These are phyloP conservation scores for Daucus carota DNA, from an alignment of 129 eudicot species.

Conservation along the genomic window DH1_v3.0 NC_030387.2:36485001-36485500, in stretches of 20 bases:
- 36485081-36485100: constrained; percentile 73
- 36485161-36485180: background rate
- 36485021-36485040: constrained; percentile 50
- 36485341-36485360: background rate
- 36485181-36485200: background rate
- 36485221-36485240: constrained; percentile 15
- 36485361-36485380: background rate
- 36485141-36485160: constrained; percentile 45
- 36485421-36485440: background rate
- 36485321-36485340: background rate
- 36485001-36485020: constrained; percentile 33
- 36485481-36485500: background rate
- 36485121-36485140: constrained; percentile 67
- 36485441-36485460: background rate
- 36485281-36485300: constrained; percentile 42
- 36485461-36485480: background rate
- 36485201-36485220: constrained; percentile 20
- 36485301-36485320: constrained; percentile 1
- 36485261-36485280: constrained; percentile 46
- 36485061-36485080: constrained; percentile 67
- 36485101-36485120: constrained; percentile 77
- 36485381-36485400: background rate
- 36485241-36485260: constrained; percentile 16
- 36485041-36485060: constrained; percentile 75
- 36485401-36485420: background rate